A percentile compares a stretch with the other conserved stretches of the same genome.
Conservation (phyloP, 2,329 filamentous ascomycete species). For the Mollisiaceae sp. region DNA sequence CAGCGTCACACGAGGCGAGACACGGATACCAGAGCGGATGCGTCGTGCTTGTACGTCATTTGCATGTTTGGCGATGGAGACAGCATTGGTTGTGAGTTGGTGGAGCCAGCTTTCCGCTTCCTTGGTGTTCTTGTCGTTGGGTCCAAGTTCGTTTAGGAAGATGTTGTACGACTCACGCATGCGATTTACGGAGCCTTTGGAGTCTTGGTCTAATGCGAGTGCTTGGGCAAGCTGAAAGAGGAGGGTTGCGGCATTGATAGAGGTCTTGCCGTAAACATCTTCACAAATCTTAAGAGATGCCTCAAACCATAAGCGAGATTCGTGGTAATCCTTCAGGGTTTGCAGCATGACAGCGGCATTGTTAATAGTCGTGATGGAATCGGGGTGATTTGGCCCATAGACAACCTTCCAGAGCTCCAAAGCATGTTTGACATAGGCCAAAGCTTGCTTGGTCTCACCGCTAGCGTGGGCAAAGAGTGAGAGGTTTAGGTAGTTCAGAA, state of each 20-base stretch:
- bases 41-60: slow-evolving; percentile 82
- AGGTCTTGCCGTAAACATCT: slow-evolving; percentile 84
- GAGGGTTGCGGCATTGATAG: slow-evolving; percentile 91
- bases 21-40: slow-evolving; percentile 71
- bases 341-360: slow-evolving; percentile 99
- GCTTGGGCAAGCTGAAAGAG: slow-evolving; percentile 97
- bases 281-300: slow-evolving; percentile 89
- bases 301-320: slow-evolving; percentile 97
- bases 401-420: slow-evolving; percentile 96
- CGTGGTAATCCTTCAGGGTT: slow-evolving; percentile 90
- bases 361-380: slow-evolving; percentile 98
- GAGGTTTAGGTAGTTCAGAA: slow-evolving; percentile 94
- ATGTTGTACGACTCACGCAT: slow-evolving; percentile 98
- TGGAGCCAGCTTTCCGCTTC: slow-evolving; percentile 97
- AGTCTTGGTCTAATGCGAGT: slow-evolving; percentile 92
- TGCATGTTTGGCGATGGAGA: slow-evolving; percentile 90
- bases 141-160: slow-evolving; percentile 84
- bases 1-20: slow-evolving; percentile 64
- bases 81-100: slow-evolving; percentile 93
- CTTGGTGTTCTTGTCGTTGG: slow-evolving; percentile 96
- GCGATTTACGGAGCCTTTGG: slow-evolving; percentile 85
- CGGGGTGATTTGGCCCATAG: slow-evolving; percentile 90
- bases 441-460: slow-evolving; percentile 86
- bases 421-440: slow-evolving; percentile 89
- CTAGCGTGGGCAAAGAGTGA: slow-evolving; percentile 92